Percentiles rank a stretch among this genome's conserved stretches.
These are phyloP conservation scores for Tilletia horrida DNA, from an alignment of 1,284 basidiomycete genomes.

Conservation along the genomic window DNA sequence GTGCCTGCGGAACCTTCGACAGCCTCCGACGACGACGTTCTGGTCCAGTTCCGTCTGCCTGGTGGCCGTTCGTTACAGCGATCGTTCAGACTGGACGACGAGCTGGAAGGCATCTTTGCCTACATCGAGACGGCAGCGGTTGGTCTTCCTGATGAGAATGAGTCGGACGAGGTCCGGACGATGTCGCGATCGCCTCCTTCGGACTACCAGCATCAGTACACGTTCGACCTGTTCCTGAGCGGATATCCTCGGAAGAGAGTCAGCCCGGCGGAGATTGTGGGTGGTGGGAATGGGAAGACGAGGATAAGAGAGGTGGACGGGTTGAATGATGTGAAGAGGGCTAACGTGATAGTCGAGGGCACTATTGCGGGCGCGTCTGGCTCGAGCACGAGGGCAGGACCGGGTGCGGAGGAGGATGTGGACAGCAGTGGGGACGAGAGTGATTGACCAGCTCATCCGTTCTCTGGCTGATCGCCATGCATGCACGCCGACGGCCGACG, in stretches of 20 bases:
- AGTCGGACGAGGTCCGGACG: slow-evolving; percentile 4
- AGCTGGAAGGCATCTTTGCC: slow-evolving; percentile 37
- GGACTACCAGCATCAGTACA: slow-evolving; percentile 33
- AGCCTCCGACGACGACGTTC: slow-evolving; percentile 12
- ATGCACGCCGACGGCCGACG: no score
- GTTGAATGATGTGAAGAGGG: slow-evolving; percentile 29
- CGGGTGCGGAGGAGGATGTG: neutral
- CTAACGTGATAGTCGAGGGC: slow-evolving; percentile 45
- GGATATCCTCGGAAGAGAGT: slow-evolving; percentile 38
- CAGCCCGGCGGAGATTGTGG: slow-evolving; percentile 15
- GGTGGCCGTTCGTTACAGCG: slow-evolving; percentile 37
- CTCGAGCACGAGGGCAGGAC: neutral
- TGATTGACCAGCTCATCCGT: slow-evolving; percentile 4
- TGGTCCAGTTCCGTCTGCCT: slow-evolving; percentile 43
- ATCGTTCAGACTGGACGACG: slow-evolving; percentile 28
- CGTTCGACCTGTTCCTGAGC: slow-evolving; percentile 44
- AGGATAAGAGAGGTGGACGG: slow-evolving; percentile 32
- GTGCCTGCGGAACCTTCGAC: slow-evolving; percentile 35
- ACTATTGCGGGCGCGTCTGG: slow-evolving; percentile 22
- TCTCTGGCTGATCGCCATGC: no score
- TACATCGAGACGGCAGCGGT: slow-evolving; percentile 34
- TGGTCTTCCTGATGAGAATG: neutral
- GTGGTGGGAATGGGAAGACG: neutral
- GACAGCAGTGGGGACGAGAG: slow-evolving; percentile 13
- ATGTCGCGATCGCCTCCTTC: slow-evolving; percentile 17